Evolutionary conservation across 768 basidiomycete species (phyloP).

Genomic region (Phlegmacium glaucopus): DNA sequence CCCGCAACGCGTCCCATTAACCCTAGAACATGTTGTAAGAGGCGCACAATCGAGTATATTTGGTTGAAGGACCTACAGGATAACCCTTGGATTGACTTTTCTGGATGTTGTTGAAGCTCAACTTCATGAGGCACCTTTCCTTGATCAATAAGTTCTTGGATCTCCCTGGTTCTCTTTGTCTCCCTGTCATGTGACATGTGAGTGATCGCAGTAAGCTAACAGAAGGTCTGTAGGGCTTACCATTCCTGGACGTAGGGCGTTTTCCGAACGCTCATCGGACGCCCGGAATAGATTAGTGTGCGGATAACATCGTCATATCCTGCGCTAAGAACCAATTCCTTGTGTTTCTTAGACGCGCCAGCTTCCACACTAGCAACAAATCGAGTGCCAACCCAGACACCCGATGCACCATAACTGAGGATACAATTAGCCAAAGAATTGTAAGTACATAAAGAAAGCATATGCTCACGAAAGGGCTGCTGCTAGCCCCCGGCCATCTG

Average conservation of each 20-base stretch:
- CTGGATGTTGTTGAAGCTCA: conserved; percentile 67
- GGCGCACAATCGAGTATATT: background rate
- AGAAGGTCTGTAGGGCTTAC: conserved; percentile 30
- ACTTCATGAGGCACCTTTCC: conserved; percentile 77
- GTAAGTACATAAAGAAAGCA: background rate
- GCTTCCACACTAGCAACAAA: conserved; percentile 84
- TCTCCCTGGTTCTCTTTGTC: conserved; percentile 54
- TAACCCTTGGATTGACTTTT: conserved; percentile 55
- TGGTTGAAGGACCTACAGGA: conserved; percentile 39
- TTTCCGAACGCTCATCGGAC: conserved; percentile 79
- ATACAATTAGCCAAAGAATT: background rate
- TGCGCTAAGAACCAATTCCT: conserved; percentile 61
- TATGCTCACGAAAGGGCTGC: conserved; percentile 59
- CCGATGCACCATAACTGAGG: conserved; percentile 72
- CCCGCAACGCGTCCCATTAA: conserved; percentile 79
- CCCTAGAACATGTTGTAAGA: conserved; percentile 38
- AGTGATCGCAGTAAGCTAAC: background rate
- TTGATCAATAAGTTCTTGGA: conserved; percentile 50
- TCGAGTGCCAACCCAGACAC: conserved; percentile 86
- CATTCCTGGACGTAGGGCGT: conserved; percentile 78
- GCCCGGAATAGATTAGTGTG: conserved; percentile 73
- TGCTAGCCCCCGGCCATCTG: conserved; percentile 79
- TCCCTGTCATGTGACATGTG: conserved; percentile 44
- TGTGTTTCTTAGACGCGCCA: conserved; percentile 72
- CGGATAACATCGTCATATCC: conserved; percentile 74